Evolutionary conservation across 768 basidiomycete species (phyloP).

Genomic region (Mycena pura): DNA sequence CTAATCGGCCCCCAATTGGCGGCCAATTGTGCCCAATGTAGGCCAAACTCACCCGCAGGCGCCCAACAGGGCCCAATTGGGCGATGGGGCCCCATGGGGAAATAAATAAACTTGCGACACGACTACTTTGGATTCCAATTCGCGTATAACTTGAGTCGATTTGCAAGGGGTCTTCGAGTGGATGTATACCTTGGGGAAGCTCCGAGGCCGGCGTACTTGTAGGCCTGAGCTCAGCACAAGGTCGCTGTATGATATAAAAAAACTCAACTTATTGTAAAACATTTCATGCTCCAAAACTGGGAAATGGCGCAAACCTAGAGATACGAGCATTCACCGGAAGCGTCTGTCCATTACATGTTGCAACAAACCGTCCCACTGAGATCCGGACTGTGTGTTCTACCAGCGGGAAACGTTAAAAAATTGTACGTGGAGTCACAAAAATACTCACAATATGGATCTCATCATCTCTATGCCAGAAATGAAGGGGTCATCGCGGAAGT

Average conservation of each 20-base stretch:
- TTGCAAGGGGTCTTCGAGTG: conserved; percentile 53
- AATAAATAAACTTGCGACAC: neutral
- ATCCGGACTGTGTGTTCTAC: conserved; percentile 76
- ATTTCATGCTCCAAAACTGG: conserved; percentile 59
- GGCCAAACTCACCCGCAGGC: too few relatives aligned
- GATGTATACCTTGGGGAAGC: conserved; percentile 52
- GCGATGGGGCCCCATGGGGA: too few relatives aligned
- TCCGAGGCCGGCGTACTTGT: conserved; percentile 50
- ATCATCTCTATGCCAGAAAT: too few relatives aligned
- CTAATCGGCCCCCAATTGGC: too few relatives aligned
- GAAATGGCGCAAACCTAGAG: conserved; percentile 54
- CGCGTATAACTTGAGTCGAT: conserved; percentile 54
- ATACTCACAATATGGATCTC: conserved; percentile 61
- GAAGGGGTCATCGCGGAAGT: too few relatives aligned
- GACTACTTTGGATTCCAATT: conserved; percentile 75
- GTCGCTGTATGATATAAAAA: neutral
- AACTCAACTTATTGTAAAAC: conserved; percentile 66
- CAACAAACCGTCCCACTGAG: conserved; percentile 73
- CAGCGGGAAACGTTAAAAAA: neutral
- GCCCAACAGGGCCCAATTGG: too few relatives aligned
- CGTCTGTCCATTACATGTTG: too few relatives aligned
- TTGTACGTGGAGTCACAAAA: neutral
- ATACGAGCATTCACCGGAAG: too few relatives aligned
- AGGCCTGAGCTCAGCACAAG: neutral
- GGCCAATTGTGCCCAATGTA: too few relatives aligned